A percentile compares a stretch with the other conserved stretches of the same genome.
phyloP scores from a whole-genome alignment of 2,329 filamentous ascomycete species.

The Macrophomina tecta region DNA sequence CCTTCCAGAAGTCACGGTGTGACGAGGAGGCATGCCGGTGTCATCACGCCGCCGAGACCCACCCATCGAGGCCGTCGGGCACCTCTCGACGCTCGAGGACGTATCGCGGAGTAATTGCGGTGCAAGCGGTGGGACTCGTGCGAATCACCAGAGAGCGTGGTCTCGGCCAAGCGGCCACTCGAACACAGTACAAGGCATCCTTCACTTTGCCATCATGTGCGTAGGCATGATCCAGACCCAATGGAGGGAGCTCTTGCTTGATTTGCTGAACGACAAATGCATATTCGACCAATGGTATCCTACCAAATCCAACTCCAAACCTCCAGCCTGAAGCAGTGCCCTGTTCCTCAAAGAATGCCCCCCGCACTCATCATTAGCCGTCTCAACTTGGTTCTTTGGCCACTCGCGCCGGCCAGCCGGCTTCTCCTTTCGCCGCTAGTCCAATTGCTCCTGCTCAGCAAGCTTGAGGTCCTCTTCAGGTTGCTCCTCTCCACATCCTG shows the following conservation, averaged over 20 bases:
- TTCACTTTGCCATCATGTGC: neutral
- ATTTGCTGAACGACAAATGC: slow-evolving; percentile 9
- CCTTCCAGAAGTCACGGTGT: slow-evolving; percentile 8
- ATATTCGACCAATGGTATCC: slow-evolving; percentile 13
- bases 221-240: neutral
- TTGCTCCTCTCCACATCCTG: neutral
- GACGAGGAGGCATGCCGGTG: slow-evolving; percentile 11
- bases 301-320: neutral
- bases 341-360: slow-evolving; percentile 6
- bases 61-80: neutral
- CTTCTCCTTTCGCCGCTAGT: slow-evolving; percentile 12
- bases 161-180: neutral
- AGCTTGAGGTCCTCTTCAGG: slow-evolving; percentile 17
- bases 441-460: slow-evolving; percentile 8
- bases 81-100: neutral
- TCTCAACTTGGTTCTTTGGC: slow-evolving; percentile 32
- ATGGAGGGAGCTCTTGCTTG: neutral
- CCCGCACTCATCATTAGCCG: slow-evolving; percentile 34
- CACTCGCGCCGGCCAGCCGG: slow-evolving; percentile 18
- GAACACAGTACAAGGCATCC: neutral
- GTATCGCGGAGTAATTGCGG: neutral
- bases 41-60: slow-evolving; percentile 10
- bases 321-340: neutral
- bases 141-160: neutral
- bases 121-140: slow-evolving; percentile 1